Conservation (phyloP, 2,329 filamentous ascomycete species). For the Sarocladium kiliense region DNA sequence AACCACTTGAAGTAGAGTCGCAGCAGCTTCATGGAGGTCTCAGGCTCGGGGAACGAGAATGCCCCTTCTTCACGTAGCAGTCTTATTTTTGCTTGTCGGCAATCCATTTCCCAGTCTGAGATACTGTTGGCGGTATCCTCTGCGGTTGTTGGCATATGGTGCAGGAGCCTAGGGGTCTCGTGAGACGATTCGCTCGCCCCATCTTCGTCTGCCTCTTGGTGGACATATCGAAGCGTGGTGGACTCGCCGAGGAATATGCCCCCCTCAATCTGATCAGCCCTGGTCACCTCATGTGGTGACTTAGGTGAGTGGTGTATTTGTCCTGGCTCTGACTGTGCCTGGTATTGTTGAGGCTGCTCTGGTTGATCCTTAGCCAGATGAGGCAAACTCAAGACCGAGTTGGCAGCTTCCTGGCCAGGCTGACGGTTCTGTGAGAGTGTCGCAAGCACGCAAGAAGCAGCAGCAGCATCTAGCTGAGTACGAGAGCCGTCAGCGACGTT, state of each 20-base stretch:
- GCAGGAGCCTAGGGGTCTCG: conserved; percentile 16
- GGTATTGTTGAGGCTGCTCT: neutral
- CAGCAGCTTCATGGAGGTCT: conserved; percentile 31
- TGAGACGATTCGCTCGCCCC: neutral
- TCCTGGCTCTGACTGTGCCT: neutral
- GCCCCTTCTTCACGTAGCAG: conserved; percentile 12
- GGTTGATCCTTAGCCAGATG: conserved; percentile 10
- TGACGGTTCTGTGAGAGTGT: neutral
- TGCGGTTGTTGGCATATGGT: conserved; percentile 27
- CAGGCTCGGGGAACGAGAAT: conserved; percentile 34
- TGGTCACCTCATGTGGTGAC: neutral
- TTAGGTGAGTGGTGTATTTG: too few species aligned
- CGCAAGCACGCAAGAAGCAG: neutral
- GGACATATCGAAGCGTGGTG: neutral
- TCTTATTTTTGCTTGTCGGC: conserved; percentile 24
- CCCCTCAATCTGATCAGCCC: neutral
- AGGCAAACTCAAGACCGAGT: too few species aligned
- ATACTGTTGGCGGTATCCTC: conserved; percentile 24
- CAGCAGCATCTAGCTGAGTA: neutral
- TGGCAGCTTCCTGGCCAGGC: neutral
- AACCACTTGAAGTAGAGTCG: conserved; percentile 46
- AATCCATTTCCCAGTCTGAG: conserved; percentile 27
- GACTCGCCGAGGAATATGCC: neutral
- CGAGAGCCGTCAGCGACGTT: too few species aligned
- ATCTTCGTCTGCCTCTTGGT: neutral